Conservation (phyloP, 148 eudicot species). For the Rhododendron kiyosumense region DNA sequence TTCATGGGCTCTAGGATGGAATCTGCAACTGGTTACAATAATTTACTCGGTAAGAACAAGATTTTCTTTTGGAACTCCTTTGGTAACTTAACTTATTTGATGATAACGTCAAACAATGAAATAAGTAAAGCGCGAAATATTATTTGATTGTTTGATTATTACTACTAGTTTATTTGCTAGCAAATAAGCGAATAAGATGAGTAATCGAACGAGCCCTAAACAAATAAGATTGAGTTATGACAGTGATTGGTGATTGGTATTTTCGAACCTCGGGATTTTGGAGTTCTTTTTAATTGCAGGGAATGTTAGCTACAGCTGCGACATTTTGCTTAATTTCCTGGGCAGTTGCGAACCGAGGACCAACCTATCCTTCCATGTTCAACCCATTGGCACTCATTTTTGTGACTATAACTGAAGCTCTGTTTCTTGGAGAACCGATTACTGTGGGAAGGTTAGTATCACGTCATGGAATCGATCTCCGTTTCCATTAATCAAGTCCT, state of each 20-base stretch:
- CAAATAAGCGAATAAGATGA: neutral
- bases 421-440: slow-evolving; percentile 41
- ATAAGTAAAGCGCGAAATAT: too few species aligned
- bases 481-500: neutral
- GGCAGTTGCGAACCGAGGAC: slow-evolving; percentile 52
- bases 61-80: neutral
- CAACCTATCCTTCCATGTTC: slow-evolving; percentile 73
- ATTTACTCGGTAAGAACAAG: slow-evolving; percentile 40
- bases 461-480: neutral
- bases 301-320: slow-evolving; percentile 42
- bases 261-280: neutral
- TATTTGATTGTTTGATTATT: neutral
- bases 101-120: too few species aligned
- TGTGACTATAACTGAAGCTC: slow-evolving; percentile 42
- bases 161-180: neutral
- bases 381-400: slow-evolving; percentile 47
- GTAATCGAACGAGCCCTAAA: neutral
- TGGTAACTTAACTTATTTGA: too few species aligned
- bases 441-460: slow-evolving; percentile 39
- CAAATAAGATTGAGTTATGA: neutral
- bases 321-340: slow-evolving; percentile 47
- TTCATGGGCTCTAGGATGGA: slow-evolving; percentile 49
- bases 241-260: too few species aligned
- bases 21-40: slow-evolving; percentile 49
- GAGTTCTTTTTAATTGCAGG: too few species aligned